Evolutionary conservation across 441 rosid genomes (phyloP), one percentile per base, ranked within the genome.

Genomic region (Gossypium trilobum): DNA sequence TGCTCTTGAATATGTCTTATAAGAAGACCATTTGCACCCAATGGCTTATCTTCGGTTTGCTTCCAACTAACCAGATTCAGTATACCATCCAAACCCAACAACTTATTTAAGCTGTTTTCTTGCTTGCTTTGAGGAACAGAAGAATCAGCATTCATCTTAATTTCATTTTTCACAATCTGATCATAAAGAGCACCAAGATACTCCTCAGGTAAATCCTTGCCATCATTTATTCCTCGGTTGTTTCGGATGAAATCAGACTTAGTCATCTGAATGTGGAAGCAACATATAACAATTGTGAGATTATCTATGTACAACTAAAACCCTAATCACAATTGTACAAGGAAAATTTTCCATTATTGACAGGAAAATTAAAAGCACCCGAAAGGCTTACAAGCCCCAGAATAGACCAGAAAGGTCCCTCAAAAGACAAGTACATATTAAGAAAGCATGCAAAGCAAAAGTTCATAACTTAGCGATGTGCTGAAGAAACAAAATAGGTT

Each of bases 161-260:
- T 95, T 86, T 95, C 99, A 79, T 95, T 81, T 87, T 83, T 89
- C 77, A 91, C 96, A 81, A 95, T 87, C 77, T 89, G 89, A 79
- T 95, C 98, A 86, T 92, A 95, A 19, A 92, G 78, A 60, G 87
- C 74, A 74, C 96, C 86, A 55, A 95, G 88, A 82, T 86, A 92
- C 70, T 88, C 96, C 82, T 92, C 99, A 59, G 99, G 90, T 73
- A 95, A 87, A 85, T 95, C 99, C 87, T 95, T 92, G 78, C 99
- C 99, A 78, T 88, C 90, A 83, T 95, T 91, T 79, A 95, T 95
- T 79, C 99, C 99, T 79, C 97, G 91, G 75, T 92, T 92, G 82
- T 95, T 92, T 78, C 90, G 80, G 29, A 92, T 82, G 82, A 95
- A 92, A 85, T 88, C 98, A 77, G 89, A 90, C 82, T 89, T 95